A percentile compares a stretch with the other conserved stretches of the same genome.
Conservation (phyloP, 2,329 filamentous ascomycete species). For the Achaetomium macrosporum region DNA sequence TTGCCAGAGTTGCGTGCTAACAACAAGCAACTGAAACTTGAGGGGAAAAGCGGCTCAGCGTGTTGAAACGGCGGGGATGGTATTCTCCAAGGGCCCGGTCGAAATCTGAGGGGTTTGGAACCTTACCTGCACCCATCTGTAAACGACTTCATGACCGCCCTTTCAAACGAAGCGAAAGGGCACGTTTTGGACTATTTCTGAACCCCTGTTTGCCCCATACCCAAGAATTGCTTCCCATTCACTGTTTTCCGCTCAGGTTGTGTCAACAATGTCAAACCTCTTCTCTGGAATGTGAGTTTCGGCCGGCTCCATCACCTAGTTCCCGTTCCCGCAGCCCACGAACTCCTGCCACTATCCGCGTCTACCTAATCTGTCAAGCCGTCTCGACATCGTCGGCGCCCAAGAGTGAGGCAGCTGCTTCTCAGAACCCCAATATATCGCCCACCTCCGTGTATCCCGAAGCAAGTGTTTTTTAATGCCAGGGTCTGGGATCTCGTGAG, state of each 20-base stretch:
- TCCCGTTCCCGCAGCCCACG: slow-evolving; percentile 13
- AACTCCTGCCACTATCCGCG: slow-evolving; percentile 4
- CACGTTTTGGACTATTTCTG: slow-evolving; percentile 1
- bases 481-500: not conserved
- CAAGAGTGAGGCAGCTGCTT: slow-evolving; percentile 15
- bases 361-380: slow-evolving; percentile 1
- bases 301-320: slow-evolving; percentile 5
- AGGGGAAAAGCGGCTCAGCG: not conserved
- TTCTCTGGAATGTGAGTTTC: slow-evolving; percentile 57
- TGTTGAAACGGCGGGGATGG: slow-evolving; percentile 15
- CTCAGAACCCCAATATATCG: not conserved
- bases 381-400: slow-evolving; percentile 2
- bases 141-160: slow-evolving; percentile 11
- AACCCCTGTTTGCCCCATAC: not conserved
- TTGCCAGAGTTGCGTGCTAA: too few relatives aligned
- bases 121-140: slow-evolving; percentile 9
- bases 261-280: slow-evolving; percentile 48
- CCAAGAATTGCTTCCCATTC: not conserved
- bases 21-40: too few relatives aligned
- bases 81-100: not conserved
- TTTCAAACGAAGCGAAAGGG: not conserved
- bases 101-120: slow-evolving; percentile 4
- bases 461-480: slow-evolving; percentile 5
- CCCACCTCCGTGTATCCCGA: not conserved
- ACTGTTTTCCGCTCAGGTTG: not conserved